phyloP scores from a whole-genome alignment of 2,329 filamentous ascomycete species.

The Huntiella abstrusa region DNA sequence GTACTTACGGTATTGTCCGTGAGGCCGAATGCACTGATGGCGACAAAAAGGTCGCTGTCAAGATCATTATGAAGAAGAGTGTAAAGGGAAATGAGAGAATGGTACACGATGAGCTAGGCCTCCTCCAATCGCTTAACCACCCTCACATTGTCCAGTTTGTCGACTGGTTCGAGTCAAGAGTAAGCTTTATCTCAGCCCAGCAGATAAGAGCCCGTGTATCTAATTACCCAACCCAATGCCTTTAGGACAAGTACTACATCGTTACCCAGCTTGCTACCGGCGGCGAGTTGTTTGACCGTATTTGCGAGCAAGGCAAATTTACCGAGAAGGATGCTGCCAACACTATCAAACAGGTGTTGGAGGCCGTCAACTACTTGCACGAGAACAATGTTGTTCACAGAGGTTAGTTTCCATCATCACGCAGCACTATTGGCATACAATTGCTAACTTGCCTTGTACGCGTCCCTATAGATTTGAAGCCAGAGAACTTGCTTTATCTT shows the following conservation, averaged over 20 bases:
- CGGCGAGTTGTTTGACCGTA: constrained; percentile 92
- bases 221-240: not conserved
- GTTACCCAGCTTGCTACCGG: constrained; percentile 91
- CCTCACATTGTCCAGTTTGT: constrained; percentile 93
- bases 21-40: constrained; percentile 61
- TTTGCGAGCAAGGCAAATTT: constrained; percentile 94
- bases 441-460: not conserved
- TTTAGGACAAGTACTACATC: constrained; percentile 96
- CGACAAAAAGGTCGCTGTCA: constrained; percentile 70
- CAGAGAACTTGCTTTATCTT: constrained; percentile 90
- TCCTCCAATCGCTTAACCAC: constrained; percentile 80
- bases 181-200: constrained; percentile 24
- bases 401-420: constrained; percentile 33
- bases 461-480: constrained; percentile 87
- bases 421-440: not conserved
- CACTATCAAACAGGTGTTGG: constrained; percentile 85
- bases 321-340: constrained; percentile 95
- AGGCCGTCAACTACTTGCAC: constrained; percentile 85
- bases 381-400: constrained; percentile 87
- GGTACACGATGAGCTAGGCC: constrained; percentile 92
- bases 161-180: constrained; percentile 97
- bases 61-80: constrained; percentile 99
- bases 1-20: constrained; percentile 94
- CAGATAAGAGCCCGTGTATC: not conserved
- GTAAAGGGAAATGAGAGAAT: constrained; percentile 96